Evolutionary conservation across 768 basidiomycete genomes (phyloP), one percentile per base, ranked within the genome.

Genomic region (Scleroderma bovista): DNA sequence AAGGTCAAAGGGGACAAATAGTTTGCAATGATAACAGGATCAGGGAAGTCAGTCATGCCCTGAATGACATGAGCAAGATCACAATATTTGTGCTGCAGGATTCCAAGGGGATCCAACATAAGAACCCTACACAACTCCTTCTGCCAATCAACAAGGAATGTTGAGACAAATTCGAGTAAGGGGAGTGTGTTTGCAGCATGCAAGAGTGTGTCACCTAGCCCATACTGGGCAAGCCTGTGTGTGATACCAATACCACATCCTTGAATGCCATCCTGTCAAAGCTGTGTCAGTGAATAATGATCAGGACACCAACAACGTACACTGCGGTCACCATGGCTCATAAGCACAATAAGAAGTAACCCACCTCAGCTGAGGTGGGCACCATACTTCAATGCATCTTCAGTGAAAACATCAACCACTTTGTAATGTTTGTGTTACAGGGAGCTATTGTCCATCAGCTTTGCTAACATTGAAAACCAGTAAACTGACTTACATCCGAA

Each of bases 11-110:
- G 4, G 26, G 4, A 9, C 26, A 29, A 29, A 9, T 29, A 29
- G 26, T 9, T 29, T 29, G 26, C 26, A 5, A 29, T 29, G 9
- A 29, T 29, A 9, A 9, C 9, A 5, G 26, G 26, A 9, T 29
- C 9, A 4, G 9, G 26, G 9, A 29, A 74, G 5, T 20, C 32
- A n/a, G 26, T 47, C 10, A 15, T 34, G 20, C 24, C 37, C 36
- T 42, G 40, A 44, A 20, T 20, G 22, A 26, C 20, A 22, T 42
- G 19, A 23, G 19, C 20, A 19, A 12, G 19, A 19, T n/a, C 15
- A 8, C 3, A 15, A 13, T 42, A 7, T 10, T 42, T 23, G 19
- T 15, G 19, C 41, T 42, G 41, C 22, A 16, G 2, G 40, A 20
- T 41, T 13, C 15, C 13, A 13, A 42, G 6, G 22, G 22, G 41